These are phyloP conservation scores for Curvularia verruculosa DNA, from an alignment of 2,329 filamentous ascomycete genomes.

Conservation along the genomic window DNA sequence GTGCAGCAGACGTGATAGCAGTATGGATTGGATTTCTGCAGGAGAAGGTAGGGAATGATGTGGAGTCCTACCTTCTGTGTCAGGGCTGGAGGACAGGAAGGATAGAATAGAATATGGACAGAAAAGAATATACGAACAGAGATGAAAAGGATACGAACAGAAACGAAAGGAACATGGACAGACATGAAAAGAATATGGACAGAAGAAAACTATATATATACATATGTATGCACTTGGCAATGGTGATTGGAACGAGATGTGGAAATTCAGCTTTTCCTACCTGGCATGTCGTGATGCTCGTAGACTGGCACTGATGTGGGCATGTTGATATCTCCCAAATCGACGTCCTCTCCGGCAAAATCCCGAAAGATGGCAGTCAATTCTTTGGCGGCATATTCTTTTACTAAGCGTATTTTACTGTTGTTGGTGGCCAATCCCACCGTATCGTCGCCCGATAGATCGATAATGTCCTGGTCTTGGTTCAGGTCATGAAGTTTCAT, in stretches of 20 bases:
- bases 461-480: conserved; percentile 54
- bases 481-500: conserved; percentile 59
- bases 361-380: conserved; percentile 32
- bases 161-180: too few relatives aligned
- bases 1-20: conserved; percentile 78
- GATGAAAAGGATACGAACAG: too few relatives aligned
- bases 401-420: conserved; percentile 31
- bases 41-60: conserved; percentile 77
- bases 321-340: not conserved
- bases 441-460: conserved; percentile 35
- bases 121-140: too few relatives aligned
- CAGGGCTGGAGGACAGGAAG: not conserved
- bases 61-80: conserved; percentile 67
- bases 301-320: conserved; percentile 55
- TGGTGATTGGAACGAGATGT: not conserved
- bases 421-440: conserved; percentile 36
- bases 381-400: conserved; percentile 22
- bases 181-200: not conserved
- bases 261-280: conserved; percentile 52
- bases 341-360: conserved; percentile 28
- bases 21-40: conserved; percentile 66
- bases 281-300: conserved; percentile 70
- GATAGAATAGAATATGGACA: not conserved
- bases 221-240: too few relatives aligned
- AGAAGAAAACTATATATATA: too few relatives aligned